Percentiles rank a stretch among this genome's conserved stretches.
phyloP scores from a whole-genome alignment of 148 eudicot genomes.

The Camellia sinensis region DNA sequence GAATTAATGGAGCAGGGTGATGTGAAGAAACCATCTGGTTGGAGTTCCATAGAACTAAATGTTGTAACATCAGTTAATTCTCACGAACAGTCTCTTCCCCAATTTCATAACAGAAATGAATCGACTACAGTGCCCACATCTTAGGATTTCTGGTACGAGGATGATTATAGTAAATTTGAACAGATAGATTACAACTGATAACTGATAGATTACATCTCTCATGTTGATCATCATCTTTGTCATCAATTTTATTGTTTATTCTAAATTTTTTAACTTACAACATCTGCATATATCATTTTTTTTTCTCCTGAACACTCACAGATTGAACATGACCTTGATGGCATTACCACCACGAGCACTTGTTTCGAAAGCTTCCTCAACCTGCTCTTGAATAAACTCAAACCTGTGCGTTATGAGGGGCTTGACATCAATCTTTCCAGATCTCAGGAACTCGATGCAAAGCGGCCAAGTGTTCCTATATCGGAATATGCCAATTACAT shows the following conservation, averaged over 20 bases:
- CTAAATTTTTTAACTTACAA: background rate
- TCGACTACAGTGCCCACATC: background rate
- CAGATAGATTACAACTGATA: background rate
- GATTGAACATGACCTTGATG: slow-evolving; percentile 74
- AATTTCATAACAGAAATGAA: slow-evolving; percentile 5
- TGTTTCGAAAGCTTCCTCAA: slow-evolving; percentile 61
- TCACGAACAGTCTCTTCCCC: background rate
- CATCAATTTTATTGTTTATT: too few species aligned
- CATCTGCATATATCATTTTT: background rate
- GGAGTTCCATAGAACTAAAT: slow-evolving; percentile 44
- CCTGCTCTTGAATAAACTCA: slow-evolving; percentile 52
- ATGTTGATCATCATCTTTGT: too few species aligned
- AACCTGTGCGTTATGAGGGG: slow-evolving; percentile 67
- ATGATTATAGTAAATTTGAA: background rate
- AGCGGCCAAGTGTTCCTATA: slow-evolving; percentile 77
- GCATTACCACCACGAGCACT: slow-evolving; percentile 71
- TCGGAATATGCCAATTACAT: slow-evolving; percentile 58
- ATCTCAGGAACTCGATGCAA: slow-evolving; percentile 55
- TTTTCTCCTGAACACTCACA: slow-evolving; percentile 6
- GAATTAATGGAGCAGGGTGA: slow-evolving; percentile 42
- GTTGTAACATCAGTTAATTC: background rate
- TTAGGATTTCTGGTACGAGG: background rate
- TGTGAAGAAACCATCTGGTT: slow-evolving; percentile 57
- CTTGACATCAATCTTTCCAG: slow-evolving; percentile 69
- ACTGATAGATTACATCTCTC: too few species aligned